These are phyloP conservation scores for Ganoderma multipileum DNA, from an alignment of 1,284 basidiomycete genomes.

Conservation along the genomic window DNA sequence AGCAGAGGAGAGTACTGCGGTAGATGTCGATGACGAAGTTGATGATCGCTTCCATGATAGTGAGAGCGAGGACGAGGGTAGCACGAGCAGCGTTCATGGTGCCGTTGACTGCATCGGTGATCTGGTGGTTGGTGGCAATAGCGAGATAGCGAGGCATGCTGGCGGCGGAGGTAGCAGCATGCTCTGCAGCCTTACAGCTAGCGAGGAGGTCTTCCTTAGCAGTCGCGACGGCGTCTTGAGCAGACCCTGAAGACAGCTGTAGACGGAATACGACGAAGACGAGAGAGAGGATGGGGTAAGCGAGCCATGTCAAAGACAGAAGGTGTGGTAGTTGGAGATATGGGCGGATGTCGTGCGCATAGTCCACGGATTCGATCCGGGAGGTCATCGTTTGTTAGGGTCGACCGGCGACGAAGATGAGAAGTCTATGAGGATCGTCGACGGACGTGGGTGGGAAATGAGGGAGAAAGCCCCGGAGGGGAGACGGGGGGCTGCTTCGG, in stretches of 20 bases:
- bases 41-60: constrained; percentile 85
- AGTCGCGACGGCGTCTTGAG: constrained; percentile 69
- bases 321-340: constrained; percentile 86
- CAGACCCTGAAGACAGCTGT: constrained; percentile 72
- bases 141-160: constrained; percentile 91
- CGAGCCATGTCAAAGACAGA: constrained; percentile 85
- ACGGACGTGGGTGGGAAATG: constrained; percentile 34
- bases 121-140: constrained; percentile 81
- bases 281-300: constrained; percentile 85
- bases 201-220: constrained; percentile 79
- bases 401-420: constrained; percentile 57
- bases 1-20: constrained; percentile 90
- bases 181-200: constrained; percentile 85
- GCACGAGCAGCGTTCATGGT: constrained; percentile 80
- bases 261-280: constrained; percentile 87
- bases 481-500: constrained; percentile 18
- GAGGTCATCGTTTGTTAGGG: constrained; percentile 40
- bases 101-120: constrained; percentile 79
- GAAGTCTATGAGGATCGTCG: constrained; percentile 36
- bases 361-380: constrained; percentile 51
- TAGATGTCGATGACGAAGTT: constrained; percentile 94
- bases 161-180: constrained; percentile 81
- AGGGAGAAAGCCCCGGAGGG: constrained; percentile 29
- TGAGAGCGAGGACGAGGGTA: constrained; percentile 77
- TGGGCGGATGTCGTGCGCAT: constrained; percentile 66